Evolutionary conservation across 495 filamentous ascomycete species (phyloP), one percentile per base, ranked within the genome.

Genomic region (Neurospora sp.): DNA sequence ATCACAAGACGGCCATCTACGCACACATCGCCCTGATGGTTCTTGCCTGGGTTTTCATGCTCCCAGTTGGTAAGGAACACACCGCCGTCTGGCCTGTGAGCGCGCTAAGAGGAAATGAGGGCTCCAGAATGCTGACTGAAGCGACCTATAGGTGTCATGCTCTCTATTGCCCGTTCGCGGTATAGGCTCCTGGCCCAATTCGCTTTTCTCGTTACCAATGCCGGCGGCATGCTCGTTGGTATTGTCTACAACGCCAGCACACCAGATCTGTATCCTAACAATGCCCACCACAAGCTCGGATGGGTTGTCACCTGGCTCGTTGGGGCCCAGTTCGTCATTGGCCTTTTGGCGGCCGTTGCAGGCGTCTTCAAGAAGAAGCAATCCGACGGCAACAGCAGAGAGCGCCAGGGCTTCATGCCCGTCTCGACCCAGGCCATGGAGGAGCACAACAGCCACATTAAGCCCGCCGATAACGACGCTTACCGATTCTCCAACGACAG

Each of bases 261-360:
- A 0, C 94, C 94, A 3, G 93, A 97, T 80, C 83, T 99, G 23
- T 98, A 98, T 79, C 88, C 90, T 70, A 91, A 93, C 78, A 97
- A 97, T 79, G 88, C 91, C 7, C 96, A 98, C 79, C 91, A 93
- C 82, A 94, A 91, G 81, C 86, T 96, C 70, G 96, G 96, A 40
- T 98, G 96, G 96, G 84, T 93, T 46, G 86, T 91, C 39, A 95
- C 92, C 12, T 92, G 88, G 85, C 85, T 94, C 16, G 84, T 92
- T 12, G 83, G 85, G 49, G 88, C 85, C 38, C 95, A 97, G 83
- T 87, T 90, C 12, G 72, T 91, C 14, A 84, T 96, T 78, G 87
- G 90, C 23, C 79, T 96, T 70, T 81, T 95, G 70, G 88, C 88
- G 49, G 77, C 79, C 23, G 78, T 87, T 70, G 84, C 81, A 18